Conservation (phyloP, 1,139 yeast species). For the Suhomyces bribrorum region DNA sequence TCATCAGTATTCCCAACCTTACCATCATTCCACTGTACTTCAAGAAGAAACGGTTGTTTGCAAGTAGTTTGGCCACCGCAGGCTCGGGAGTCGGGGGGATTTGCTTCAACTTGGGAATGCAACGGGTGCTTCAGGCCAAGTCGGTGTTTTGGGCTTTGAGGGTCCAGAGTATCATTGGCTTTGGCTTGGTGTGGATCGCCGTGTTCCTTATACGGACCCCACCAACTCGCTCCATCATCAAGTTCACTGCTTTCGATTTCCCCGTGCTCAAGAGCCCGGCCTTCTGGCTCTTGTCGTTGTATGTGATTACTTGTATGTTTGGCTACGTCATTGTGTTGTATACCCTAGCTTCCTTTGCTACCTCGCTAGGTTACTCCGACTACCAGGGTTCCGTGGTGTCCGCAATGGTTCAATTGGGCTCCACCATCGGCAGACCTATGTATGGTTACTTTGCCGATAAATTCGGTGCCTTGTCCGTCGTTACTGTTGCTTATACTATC, state of each 20-base stretch:
- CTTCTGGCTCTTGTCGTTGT: slow-evolving; percentile 29
- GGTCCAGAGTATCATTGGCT: slow-evolving; percentile 33
- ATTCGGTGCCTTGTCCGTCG: slow-evolving; percentile 46
- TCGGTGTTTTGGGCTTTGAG: slow-evolving; percentile 45
- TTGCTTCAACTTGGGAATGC: slow-evolving; percentile 33
- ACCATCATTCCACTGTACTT: slow-evolving; percentile 63
- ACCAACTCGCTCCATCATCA: slow-evolving; percentile 23
- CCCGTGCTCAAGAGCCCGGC: slow-evolving; percentile 30
- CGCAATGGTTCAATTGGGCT: slow-evolving; percentile 50
- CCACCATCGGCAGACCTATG: slow-evolving; percentile 38
- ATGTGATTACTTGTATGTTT: slow-evolving; percentile 36
- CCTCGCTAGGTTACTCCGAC: slow-evolving; percentile 26
- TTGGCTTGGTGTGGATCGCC: slow-evolving; percentile 29
- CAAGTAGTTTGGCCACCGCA: slow-evolving; percentile 56
- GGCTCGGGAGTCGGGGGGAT: slow-evolving; percentile 70
- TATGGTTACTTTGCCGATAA: slow-evolving; percentile 50
- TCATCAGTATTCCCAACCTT: slow-evolving; percentile 46
- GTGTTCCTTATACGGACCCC: slow-evolving; percentile 24
- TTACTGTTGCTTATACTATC: slow-evolving; percentile 32
- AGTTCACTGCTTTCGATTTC: slow-evolving; percentile 24
- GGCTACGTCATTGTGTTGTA: slow-evolving; percentile 42
- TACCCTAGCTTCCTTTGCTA: slow-evolving; percentile 35
- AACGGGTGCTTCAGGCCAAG: slow-evolving; percentile 23
- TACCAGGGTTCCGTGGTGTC: slow-evolving; percentile 51
- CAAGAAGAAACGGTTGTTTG: slow-evolving; percentile 53